phyloP scores from a whole-genome alignment of 2,329 filamentous ascomycete species.

The Zymoseptoria ardabiliae region DNA sequence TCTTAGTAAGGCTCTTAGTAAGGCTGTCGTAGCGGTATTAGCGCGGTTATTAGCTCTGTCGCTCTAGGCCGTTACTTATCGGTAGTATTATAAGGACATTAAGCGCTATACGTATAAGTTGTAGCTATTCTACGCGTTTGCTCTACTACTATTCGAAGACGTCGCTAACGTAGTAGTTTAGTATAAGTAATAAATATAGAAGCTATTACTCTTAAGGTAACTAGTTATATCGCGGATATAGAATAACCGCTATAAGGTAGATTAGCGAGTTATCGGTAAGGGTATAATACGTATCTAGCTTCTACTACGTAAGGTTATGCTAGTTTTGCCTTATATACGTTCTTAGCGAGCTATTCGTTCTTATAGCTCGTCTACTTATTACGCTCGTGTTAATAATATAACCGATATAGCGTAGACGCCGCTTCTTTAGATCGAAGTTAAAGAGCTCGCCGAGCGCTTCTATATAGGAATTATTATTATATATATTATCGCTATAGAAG shows the following conservation, averaged over 20 bases:
- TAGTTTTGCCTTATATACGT: no score
- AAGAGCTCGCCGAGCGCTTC: no score
- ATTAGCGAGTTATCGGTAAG: not conserved
- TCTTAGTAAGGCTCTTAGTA: no score
- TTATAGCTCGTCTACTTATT: no score
- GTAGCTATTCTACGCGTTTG: not conserved
- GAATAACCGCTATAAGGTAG: not conserved
- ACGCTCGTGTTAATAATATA: no score
- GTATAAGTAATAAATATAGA: not conserved
- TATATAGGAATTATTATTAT: no score
- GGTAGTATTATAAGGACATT: not conserved
- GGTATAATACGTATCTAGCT: slow-evolving; percentile 2
- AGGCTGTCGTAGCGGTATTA: no score
- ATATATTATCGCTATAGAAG: no score
- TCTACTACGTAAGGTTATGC: slow-evolving; percentile 2
- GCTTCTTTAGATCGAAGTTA: no score
- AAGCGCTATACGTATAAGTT: not conserved
- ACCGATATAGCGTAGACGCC: no score
- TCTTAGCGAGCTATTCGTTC: no score
- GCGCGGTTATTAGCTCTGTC: no score
- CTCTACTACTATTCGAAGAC: not conserved
- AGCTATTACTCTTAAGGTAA: not conserved
- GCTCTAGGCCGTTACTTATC: not conserved
- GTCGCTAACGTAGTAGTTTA: not conserved
- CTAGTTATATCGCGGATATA: slow-evolving; percentile 2